Conservation (phyloP, 2,329 filamentous ascomycete genomes). For the Xylariaceae sp. region DNA sequence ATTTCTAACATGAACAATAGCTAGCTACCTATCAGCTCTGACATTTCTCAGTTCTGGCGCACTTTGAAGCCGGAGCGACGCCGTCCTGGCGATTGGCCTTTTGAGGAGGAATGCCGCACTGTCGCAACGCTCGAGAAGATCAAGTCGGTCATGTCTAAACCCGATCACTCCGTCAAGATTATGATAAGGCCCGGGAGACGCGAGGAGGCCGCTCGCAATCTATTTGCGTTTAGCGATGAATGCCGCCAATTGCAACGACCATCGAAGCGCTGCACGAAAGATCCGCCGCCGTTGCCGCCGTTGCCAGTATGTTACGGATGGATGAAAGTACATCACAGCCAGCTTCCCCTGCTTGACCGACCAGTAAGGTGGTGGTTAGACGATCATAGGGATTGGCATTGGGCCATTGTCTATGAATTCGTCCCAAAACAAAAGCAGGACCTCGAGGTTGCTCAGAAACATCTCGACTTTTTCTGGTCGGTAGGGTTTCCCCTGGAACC, state of each 20-base stretch:
- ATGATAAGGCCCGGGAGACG: not conserved
- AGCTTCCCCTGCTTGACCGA: constrained; percentile 2
- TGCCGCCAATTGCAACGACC: not conserved
- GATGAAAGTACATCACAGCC: constrained; percentile 3
- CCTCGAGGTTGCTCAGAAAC: constrained; percentile 1
- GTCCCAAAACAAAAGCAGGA: constrained; percentile 1
- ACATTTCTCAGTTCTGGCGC: no score
- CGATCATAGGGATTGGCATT: constrained; percentile 2
- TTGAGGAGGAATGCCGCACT: constrained; percentile 7
- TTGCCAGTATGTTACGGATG: constrained; percentile 1
- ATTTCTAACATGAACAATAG: not conserved
- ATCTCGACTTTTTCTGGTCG: constrained; percentile 7
- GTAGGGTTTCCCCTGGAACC: constrained; percentile 4
- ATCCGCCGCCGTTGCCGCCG: constrained; percentile 2
- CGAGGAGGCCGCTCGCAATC: not conserved
- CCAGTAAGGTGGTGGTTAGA: not conserved
- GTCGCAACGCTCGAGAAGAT: constrained; percentile 5
- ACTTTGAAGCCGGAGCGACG: no score
- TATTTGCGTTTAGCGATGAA: constrained; percentile 6
- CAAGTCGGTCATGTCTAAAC: constrained; percentile 5
- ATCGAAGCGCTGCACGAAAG: constrained; percentile 1
- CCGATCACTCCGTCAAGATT: constrained; percentile 1
- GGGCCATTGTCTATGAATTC: constrained; percentile 2
- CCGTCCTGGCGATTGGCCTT: not conserved
- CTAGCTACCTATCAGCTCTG: no score